Evolutionary conservation across 805 yeast species (phyloP), one percentile per base, ranked within the genome.

Genomic region (Maudiozyma bulderi): DNA sequence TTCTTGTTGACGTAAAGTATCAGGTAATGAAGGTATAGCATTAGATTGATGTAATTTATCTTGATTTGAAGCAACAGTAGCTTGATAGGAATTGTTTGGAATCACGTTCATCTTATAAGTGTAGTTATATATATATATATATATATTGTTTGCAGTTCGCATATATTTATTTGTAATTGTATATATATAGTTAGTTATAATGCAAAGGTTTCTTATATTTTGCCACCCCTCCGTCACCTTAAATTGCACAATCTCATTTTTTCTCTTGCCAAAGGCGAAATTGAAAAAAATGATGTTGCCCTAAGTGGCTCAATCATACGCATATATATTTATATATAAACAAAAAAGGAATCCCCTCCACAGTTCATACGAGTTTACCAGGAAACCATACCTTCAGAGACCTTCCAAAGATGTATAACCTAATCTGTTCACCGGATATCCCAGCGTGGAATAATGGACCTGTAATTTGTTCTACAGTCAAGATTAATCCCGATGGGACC

Each of bases 1-100:
- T 52, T 80, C 77, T 49, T 77, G 79, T 2, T 78, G 72, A 64
- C 85, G 78, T 46, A 85, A 70, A 2, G 80, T 77, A 60, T 85
- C 95, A 52, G 81, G 86, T 47, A 85, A 68, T 2, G 80, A 82
- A 33, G 86, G 86, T 0, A 85, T 82, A 29, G 85, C 81, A 33
- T 74, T 77, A 4, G 89, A 84, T 0, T 76, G 68, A 8, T 57
- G 41, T 11, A 73, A 74, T 3, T 81, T 81, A 51, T 67, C 76
- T 31, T 73, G 65, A 44, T 75, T 73, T 45, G 81, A 72, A 57
- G 76, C 73, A 42, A 84, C 78, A 31, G 70, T 55, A 5, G 77
- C 62, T 34, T 68, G 67, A 52, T 74, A 73, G 32, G 69, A 57
- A 50, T 69, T 66, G 38, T 71, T 72, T 47, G 93, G 93, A 8